Percentiles rank a stretch among this genome's conserved stretches.
These are phyloP conservation scores for Phaseolus coccineus DNA, from an alignment of 331 rosid species.

Conservation along the genomic window DNA sequence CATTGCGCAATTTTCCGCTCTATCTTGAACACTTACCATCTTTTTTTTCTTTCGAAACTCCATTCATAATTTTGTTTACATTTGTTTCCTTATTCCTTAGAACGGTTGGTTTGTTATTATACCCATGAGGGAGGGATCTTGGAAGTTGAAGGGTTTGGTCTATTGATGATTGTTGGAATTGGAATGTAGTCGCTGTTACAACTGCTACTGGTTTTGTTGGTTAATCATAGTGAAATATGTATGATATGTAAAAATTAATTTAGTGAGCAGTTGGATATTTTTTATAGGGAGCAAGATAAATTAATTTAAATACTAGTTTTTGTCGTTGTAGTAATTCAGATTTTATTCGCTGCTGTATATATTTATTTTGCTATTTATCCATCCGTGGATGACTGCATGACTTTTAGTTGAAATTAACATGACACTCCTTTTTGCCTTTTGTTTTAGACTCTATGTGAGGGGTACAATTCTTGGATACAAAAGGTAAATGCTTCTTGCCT, in stretches of 20 bases:
- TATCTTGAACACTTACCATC: neutral
- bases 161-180: neutral
- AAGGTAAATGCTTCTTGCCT: constrained; percentile 58
- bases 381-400: neutral
- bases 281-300: neutral
- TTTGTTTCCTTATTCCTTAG: neutral
- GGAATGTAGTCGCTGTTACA: neutral
- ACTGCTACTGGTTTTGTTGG: neutral
- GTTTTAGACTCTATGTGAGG: constrained; percentile 74
- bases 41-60: neutral
- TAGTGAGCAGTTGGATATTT: neutral
- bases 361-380: neutral
- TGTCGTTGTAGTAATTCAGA: neutral
- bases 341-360: neutral
- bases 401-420: neutral
- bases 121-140: neutral
- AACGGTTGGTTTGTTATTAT: neutral
- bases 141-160: neutral
- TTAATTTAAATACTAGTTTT: neutral
- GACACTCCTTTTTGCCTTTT: neutral
- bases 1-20: neutral
- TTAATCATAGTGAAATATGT: neutral
- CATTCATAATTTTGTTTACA: neutral
- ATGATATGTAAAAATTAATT: neutral
- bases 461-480: constrained; percentile 95